Evolutionary conservation across 2,329 filamentous ascomycete species (phyloP).

Genomic region (Sporothrix schenckii): DNA sequence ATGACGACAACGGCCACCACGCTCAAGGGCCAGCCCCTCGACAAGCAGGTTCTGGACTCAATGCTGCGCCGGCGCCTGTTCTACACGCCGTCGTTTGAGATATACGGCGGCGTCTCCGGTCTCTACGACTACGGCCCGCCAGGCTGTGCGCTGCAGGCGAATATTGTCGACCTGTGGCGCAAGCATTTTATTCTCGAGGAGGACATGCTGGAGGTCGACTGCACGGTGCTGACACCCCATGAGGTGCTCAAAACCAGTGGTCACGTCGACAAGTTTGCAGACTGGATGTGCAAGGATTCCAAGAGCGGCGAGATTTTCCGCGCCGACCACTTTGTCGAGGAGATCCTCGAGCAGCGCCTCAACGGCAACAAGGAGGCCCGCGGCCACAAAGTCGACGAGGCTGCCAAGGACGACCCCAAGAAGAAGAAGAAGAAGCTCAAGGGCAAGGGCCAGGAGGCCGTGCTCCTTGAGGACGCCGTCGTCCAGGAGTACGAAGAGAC

Average conservation of each 20-base stretch:
- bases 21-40: conserved; percentile 85
- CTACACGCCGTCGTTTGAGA: conserved; percentile 94
- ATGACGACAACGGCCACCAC: conserved; percentile 59
- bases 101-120: conserved; percentile 85
- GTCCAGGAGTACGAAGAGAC: conserved; percentile 89
- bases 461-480: conserved; percentile 85
- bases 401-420: conserved; percentile 54
- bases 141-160: conserved; percentile 81
- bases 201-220: conserved; percentile 94
- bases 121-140: conserved; percentile 94
- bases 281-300: conserved; percentile 99
- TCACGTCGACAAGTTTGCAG: conserved; percentile 96
- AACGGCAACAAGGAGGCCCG: conserved; percentile 93
- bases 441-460: conserved; percentile 73
- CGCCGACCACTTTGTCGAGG: conserved; percentile 95
- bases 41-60: conserved; percentile 78
- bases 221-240: conserved; percentile 88
- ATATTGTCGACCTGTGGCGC: conserved; percentile 85
- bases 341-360: conserved; percentile 82
- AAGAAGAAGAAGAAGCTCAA: conserved; percentile 88
- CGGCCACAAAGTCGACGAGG: conserved; percentile 67
- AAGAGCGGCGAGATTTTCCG: conserved; percentile 96
- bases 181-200: conserved; percentile 93
- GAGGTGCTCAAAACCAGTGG: conserved; percentile 94
- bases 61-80: conserved; percentile 88